These are phyloP conservation scores for Beauveria sp. DNA, from an alignment of 2,329 filamentous ascomycete genomes.

Conservation along the genomic window DNA sequence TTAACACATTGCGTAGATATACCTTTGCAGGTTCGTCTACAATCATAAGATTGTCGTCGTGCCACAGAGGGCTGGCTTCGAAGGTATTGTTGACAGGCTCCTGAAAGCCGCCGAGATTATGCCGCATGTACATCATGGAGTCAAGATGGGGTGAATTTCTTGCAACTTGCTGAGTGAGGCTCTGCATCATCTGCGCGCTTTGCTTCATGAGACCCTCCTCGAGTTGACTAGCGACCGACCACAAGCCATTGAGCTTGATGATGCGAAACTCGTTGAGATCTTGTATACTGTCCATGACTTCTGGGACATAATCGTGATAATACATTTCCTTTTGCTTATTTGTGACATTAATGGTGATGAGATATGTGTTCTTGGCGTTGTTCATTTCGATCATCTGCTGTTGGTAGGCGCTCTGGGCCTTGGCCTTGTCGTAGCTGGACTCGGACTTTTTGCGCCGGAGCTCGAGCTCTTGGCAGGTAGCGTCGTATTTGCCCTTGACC, in stretches of 20 bases:
- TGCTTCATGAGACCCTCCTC: slow-evolving; percentile 72
- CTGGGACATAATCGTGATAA: slow-evolving; percentile 93
- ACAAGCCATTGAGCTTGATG: slow-evolving; percentile 73
- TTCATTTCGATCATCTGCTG: slow-evolving; percentile 93
- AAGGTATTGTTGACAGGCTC: slow-evolving; percentile 81
- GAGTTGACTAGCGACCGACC: slow-evolving; percentile 71
- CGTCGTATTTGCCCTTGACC: slow-evolving; percentile 87
- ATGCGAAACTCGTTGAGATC: slow-evolving; percentile 88
- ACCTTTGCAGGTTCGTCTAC: slow-evolving; percentile 81
- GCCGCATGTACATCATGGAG: slow-evolving; percentile 94
- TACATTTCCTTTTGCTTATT: slow-evolving; percentile 98
- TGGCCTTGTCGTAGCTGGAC: slow-evolving; percentile 85
- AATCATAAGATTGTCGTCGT: slow-evolving; percentile 83
- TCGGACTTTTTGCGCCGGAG: slow-evolving; percentile 91
- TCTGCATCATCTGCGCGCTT: slow-evolving; percentile 63
- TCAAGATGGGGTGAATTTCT: slow-evolving; percentile 85
- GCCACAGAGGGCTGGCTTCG: slow-evolving; percentile 93
- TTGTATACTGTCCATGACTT: slow-evolving; percentile 86
- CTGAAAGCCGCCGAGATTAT: slow-evolving; percentile 76
- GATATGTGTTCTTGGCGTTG: slow-evolving; percentile 96
- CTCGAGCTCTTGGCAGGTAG: slow-evolving; percentile 89
- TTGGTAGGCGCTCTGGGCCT: slow-evolving; percentile 85
- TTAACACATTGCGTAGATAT: slow-evolving; percentile 83
- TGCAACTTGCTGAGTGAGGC: slow-evolving; percentile 71
- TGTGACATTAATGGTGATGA: slow-evolving; percentile 91